Percentiles rank a stretch among this genome's conserved stretches.
These are phyloP conservation scores for Phyllosticta citrichinensis DNA, from an alignment of 2,329 filamentous ascomycete genomes.

Conservation along the genomic window DNA sequence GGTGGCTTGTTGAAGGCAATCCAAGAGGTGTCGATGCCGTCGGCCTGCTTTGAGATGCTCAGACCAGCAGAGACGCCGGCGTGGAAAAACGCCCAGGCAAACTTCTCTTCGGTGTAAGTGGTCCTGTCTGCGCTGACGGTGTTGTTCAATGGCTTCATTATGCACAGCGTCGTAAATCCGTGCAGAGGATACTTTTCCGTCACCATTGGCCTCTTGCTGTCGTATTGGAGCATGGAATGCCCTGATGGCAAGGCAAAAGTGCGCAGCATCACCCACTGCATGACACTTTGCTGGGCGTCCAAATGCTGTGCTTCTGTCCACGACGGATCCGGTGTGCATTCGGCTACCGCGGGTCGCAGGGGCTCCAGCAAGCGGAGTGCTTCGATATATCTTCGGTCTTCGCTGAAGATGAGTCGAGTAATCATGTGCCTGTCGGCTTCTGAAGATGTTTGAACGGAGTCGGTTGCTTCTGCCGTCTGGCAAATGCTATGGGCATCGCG, in stretches of 20 bases:
- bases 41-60: conserved; percentile 78
- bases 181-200: conserved; percentile 86
- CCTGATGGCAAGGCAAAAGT: conserved; percentile 85
- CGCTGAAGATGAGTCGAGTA: conserved; percentile 78
- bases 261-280: conserved; percentile 73
- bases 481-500: conserved; percentile 74
- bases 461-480: conserved; percentile 51
- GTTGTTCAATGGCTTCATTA: conserved; percentile 85
- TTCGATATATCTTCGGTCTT: conserved; percentile 83
- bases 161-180: conserved; percentile 83
- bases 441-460: conserved; percentile 64
- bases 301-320: conserved; percentile 82
- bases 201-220: conserved; percentile 73
- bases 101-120: conserved; percentile 87
- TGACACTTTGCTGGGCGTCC: conserved; percentile 84
- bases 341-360: conserved; percentile 66
- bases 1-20: conserved; percentile 95
- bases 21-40: conserved; percentile 97
- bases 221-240: conserved; percentile 78
- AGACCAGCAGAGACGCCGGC: conserved; percentile 88
- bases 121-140: conserved; percentile 87
- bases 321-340: conserved; percentile 60
- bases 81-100: conserved; percentile 98
- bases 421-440: conserved; percentile 74
- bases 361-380: conserved; percentile 79